Conservation (phyloP, 2,329 filamentous ascomycete genomes). For the Ceratocystis smalleyi region DNA sequence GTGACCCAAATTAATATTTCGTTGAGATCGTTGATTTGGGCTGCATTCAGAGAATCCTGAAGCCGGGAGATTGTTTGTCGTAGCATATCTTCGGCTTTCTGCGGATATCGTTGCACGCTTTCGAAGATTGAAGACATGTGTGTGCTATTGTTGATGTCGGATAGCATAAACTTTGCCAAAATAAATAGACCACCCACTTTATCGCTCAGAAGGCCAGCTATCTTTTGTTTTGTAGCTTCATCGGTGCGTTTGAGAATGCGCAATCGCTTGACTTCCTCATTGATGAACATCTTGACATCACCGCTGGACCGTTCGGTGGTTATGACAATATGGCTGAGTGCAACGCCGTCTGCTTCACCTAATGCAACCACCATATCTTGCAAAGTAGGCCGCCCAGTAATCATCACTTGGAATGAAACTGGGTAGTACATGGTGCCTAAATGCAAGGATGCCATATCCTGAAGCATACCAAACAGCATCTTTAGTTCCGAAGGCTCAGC, state of each 20-base stretch:
- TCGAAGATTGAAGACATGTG: slow-evolving; percentile 32
- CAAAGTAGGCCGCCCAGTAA: slow-evolving; percentile 30
- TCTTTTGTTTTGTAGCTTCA: slow-evolving; percentile 24
- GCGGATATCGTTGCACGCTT: slow-evolving; percentile 31
- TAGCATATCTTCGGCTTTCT: slow-evolving; percentile 30
- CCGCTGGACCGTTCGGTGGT: slow-evolving; percentile 28
- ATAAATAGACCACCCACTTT: slow-evolving; percentile 35
- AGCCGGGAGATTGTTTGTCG: slow-evolving; percentile 29
- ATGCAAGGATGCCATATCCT: slow-evolving; percentile 2
- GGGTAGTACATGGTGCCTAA: slow-evolving; percentile 17
- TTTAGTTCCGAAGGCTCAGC: slow-evolving; percentile 26
- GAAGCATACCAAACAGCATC: slow-evolving; percentile 23
- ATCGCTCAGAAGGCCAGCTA: slow-evolving; percentile 27
- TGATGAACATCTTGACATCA: slow-evolving; percentile 31
- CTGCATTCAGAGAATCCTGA: slow-evolving; percentile 26
- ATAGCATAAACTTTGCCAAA: slow-evolving; percentile 35
- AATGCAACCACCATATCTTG: slow-evolving; percentile 26
- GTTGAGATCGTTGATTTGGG: slow-evolving; percentile 30
- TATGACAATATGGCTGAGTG: slow-evolving; percentile 29
- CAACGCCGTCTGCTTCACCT: slow-evolving; percentile 23
- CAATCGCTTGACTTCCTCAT: slow-evolving; percentile 27
- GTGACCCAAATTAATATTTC: slow-evolving; percentile 33
- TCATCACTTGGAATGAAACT: slow-evolving; percentile 25
- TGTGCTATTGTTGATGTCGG: slow-evolving; percentile 31
- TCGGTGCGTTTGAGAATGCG: slow-evolving; percentile 25